Percentiles rank a stretch among this genome's conserved stretches.
Conservation (phyloP, 228 moss, liverwort and hornwort species). For the Sphagnum magellanicum region DNA sequence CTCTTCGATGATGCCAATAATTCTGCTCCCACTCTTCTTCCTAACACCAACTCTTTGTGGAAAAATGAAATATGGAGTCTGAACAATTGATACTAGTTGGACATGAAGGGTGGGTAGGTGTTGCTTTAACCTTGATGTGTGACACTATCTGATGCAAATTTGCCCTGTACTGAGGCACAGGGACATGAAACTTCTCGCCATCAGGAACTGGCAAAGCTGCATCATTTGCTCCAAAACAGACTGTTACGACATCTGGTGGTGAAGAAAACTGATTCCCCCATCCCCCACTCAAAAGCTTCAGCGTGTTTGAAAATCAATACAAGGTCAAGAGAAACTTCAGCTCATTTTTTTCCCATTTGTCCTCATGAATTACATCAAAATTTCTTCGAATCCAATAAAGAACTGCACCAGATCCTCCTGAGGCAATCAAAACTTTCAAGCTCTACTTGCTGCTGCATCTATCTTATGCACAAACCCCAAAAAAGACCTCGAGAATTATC, state of each 20-base stretch:
- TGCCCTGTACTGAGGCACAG: slow-evolving; percentile 32
- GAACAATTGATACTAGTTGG: neutral
- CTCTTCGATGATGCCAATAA: neutral
- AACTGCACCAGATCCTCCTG: no score
- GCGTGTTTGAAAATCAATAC: neutral
- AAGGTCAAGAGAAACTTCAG: neutral
- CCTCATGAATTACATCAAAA: neutral
- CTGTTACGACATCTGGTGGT: slow-evolving; percentile 37
- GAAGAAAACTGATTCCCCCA: slow-evolving; percentile 11
- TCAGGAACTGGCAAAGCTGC: slow-evolving; percentile 33
- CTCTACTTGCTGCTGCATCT: no score
- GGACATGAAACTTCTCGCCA: slow-evolving; percentile 25
- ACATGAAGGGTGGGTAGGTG: neutral
- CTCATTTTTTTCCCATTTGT: neutral
- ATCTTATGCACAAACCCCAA: no score
- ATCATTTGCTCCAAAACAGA: slow-evolving; percentile 62
- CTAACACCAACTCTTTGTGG: neutral
- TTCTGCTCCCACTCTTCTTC: neutral
- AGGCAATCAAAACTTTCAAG: no score
- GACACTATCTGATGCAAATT: slow-evolving; percentile 34
- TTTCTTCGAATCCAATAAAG: no score
- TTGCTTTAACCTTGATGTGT: slow-evolving; percentile 30
- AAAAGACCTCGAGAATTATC: no score
- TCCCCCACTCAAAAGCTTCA: neutral
- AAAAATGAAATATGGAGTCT: neutral